Evolutionary conservation across 305 asterid genomes (phyloP), one percentile per base, ranked within the genome.

Genomic region (Caryopteris hybrid): DNA sequence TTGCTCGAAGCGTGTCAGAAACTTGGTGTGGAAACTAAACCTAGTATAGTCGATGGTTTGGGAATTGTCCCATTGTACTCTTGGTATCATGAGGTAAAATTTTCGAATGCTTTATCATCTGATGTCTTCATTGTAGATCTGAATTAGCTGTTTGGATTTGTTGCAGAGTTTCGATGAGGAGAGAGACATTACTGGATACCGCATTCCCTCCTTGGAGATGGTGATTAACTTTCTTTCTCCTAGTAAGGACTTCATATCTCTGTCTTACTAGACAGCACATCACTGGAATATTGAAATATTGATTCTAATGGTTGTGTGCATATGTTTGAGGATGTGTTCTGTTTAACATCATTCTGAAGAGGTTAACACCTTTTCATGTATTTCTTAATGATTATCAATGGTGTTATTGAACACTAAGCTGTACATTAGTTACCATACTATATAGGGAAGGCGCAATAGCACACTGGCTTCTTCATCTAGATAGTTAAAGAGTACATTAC

Each of bases 141-240:
- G 48, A 61, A 33, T 80, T 31, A 51, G 31, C 33, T 75, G 9
- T 9, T 60, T 65, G 64, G 14, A 41, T 61, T 69, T 65, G 43
- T 63, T 69, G 58, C 88, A 91, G 96, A 85, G 96, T 84, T 91
- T 91, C 74, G 97, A 91, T 75, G 86, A 50, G 72, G 97, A 91
- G 81, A 78, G 66, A 76, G 97, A 91, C 78, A 80, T 86, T 50
- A 74, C 87, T 59, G 92, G 91, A 69, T 48, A 86, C 73, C 92
- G 79, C 9, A 78, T 91, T 71, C 96, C 93, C 17, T 74, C 96
- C 22, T 68, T 91, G 88, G 96, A 81, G 87, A 89, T 88, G 96
- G 96, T 88, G 96, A 86, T 85, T 88, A 74, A 85, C 96, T 83
- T 82, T 86, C 95, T 81, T 84, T 88, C 79, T 80, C 87, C 88